Conservation (phyloP, 2,329 filamentous ascomycete genomes). For the Colletotrichum sp. region DNA sequence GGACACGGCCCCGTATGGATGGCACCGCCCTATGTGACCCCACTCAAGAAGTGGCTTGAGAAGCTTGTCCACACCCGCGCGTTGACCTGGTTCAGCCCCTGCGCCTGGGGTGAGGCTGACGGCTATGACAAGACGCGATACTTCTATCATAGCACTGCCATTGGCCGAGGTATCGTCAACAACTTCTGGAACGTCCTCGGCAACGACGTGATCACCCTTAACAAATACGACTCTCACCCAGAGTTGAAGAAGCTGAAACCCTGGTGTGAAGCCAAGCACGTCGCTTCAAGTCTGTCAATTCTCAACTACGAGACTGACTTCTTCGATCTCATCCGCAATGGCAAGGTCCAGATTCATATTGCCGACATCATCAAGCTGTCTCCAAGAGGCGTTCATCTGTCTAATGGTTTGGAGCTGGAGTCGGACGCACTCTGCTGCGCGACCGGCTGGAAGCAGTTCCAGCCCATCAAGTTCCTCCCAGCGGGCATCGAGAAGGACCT, state of each 20-base stretch:
- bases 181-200: slow-evolving; percentile 64
- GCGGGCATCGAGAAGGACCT: slow-evolving; percentile 49
- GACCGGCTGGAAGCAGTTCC: slow-evolving; percentile 63
- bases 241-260: slow-evolving; percentile 60
- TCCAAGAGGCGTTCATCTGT: slow-evolving; percentile 52
- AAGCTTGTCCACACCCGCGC: slow-evolving; percentile 70
- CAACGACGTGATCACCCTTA: slow-evolving; percentile 58
- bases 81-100: slow-evolving; percentile 77
- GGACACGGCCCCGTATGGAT: slow-evolving; percentile 67
- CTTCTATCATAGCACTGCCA: slow-evolving; percentile 61
- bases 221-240: slow-evolving; percentile 59
- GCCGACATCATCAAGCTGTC: slow-evolving; percentile 55
- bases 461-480: slow-evolving; percentile 58
- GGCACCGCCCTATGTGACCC: slow-evolving; percentile 66
- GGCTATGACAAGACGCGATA: slow-evolving; percentile 59
- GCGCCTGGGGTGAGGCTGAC: slow-evolving; percentile 71
- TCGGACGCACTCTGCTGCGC: slow-evolving; percentile 59
- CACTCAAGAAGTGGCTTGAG: slow-evolving; percentile 71
- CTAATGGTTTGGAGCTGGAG: slow-evolving; percentile 49
- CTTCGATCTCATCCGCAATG: slow-evolving; percentile 59
- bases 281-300: slow-evolving; percentile 61
- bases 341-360: slow-evolving; percentile 57
- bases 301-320: slow-evolving; percentile 65
- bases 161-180: slow-evolving; percentile 61
- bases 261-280: slow-evolving; percentile 56